These are phyloP conservation scores for Populus davidiana DNA, from an alignment of 345 rosid genomes.

Conservation along the genomic window DNA sequence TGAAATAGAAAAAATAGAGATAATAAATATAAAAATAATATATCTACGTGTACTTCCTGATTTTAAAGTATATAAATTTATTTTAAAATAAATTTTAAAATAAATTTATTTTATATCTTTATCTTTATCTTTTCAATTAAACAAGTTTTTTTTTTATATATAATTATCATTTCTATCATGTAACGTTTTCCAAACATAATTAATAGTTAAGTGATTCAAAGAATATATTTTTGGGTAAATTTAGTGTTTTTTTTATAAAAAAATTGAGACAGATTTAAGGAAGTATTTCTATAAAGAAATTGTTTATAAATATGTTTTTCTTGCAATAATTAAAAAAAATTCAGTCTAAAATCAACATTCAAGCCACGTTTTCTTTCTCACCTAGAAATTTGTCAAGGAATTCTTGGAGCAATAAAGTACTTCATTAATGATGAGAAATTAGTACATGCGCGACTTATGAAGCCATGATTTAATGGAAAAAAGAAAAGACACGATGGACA, in stretches of 20 bases:
- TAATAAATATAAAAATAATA: too few relatives aligned
- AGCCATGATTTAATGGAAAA: neutral
- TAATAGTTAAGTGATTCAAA: too few relatives aligned
- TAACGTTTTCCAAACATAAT: too few relatives aligned
- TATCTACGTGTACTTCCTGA: too few relatives aligned
- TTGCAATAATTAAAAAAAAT: too few relatives aligned
- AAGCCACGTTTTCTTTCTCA: neutral
- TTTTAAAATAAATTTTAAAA: too few relatives aligned
- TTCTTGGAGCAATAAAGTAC: neutral
- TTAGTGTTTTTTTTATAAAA: neutral
- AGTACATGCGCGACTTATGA: neutral
- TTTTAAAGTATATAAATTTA: too few relatives aligned
- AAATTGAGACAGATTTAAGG: neutral
- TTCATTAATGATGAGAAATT: neutral
- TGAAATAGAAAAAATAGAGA: too few relatives aligned
- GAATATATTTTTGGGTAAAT: neutral
- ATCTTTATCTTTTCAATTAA: too few relatives aligned
- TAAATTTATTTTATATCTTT: too few relatives aligned
- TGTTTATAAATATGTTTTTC: neutral
- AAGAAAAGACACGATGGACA: neutral
- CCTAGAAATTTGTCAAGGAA: neutral
- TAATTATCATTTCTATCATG: too few relatives aligned
- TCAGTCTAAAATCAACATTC: neutral
- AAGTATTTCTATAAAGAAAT: neutral
- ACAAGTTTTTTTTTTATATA: too few relatives aligned